Conservation (phyloP, 192 early-diverging fungal species). For the Coemansia sp. region DNA sequence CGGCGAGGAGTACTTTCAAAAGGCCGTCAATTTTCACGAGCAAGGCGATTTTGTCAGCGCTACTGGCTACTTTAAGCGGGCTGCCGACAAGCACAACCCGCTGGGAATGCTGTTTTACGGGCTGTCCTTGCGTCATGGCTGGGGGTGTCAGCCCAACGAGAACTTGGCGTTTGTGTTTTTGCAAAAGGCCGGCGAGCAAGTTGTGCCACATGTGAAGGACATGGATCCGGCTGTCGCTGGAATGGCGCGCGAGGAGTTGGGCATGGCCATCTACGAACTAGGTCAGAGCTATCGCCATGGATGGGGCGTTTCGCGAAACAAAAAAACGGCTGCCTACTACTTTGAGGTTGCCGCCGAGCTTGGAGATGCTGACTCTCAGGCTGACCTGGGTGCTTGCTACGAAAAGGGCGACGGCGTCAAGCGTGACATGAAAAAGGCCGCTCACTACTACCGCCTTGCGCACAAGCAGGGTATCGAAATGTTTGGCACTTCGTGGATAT, state of each 20-base stretch:
- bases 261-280: conserved; percentile 79
- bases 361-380: conserved; percentile 81
- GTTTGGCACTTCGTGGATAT: conserved; percentile 86
- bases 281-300: conserved; percentile 81
- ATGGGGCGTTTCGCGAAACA: conserved; percentile 77
- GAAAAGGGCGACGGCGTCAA: conserved; percentile 76
- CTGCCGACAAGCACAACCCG: conserved; percentile 65
- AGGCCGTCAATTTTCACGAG: conserved; percentile 72
- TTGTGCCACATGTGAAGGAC: conserved; percentile 64
- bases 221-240: conserved; percentile 61
- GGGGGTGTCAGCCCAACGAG: conserved; percentile 74
- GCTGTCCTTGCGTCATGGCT: conserved; percentile 75
- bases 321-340: conserved; percentile 73
- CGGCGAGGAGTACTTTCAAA: conserved; percentile 66
- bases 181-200: conserved; percentile 70
- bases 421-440: conserved; percentile 74
- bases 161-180: conserved; percentile 69
- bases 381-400: conserved; percentile 75
- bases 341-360: conserved; percentile 81
- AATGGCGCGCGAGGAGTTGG: conserved; percentile 68
- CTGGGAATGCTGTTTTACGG: conserved; percentile 77
- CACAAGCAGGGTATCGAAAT: conserved; percentile 71
- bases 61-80: conserved; percentile 69
- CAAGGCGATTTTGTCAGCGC: conserved; percentile 71
- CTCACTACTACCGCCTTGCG: conserved; percentile 78